Percentiles rank a stretch among this genome's conserved stretches.
Conservation (phyloP, 495 filamentous ascomycete genomes). For the Trichocladium antarcticum region DNA sequence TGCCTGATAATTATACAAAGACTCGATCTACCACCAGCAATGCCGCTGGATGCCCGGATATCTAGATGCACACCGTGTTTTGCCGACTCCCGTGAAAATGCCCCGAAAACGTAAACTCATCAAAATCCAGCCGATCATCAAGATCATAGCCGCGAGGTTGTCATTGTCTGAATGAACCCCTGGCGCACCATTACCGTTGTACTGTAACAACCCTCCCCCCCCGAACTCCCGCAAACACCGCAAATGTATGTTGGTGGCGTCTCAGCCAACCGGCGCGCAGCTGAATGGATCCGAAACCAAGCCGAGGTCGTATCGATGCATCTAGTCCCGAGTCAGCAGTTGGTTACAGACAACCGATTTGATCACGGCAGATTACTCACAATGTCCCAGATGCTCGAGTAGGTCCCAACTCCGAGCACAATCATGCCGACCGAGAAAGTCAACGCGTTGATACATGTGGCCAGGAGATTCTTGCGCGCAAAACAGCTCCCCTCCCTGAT, state of each 20-base stretch:
- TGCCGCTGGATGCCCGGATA: neutral
- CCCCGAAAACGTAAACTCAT: neutral
- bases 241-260: neutral
- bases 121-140: neutral
- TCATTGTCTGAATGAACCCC: constrained; percentile 2
- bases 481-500: constrained; percentile 46
- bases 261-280: constrained; percentile 28
- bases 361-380: constrained; percentile 28
- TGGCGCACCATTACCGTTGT: neutral
- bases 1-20: neutral
- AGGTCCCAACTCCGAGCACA: constrained; percentile 48
- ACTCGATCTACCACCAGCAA: neutral
- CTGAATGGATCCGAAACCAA: constrained; percentile 40
- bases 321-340: constrained; percentile 24
- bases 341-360: neutral
- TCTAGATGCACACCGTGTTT: neutral
- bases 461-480: constrained; percentile 33
- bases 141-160: neutral
- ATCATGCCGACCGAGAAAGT: constrained; percentile 46
- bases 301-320: constrained; percentile 33
- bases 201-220: neutral
- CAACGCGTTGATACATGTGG: constrained; percentile 38
- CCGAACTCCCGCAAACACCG: neutral
- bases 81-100: constrained; percentile 1
- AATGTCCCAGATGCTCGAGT: constrained; percentile 46